Percentiles rank a stretch among this genome's conserved stretches.
Evolutionary conservation across 352 stramenopile species (phyloP).

Genomic region (Phytophthora kernoviae): DNA sequence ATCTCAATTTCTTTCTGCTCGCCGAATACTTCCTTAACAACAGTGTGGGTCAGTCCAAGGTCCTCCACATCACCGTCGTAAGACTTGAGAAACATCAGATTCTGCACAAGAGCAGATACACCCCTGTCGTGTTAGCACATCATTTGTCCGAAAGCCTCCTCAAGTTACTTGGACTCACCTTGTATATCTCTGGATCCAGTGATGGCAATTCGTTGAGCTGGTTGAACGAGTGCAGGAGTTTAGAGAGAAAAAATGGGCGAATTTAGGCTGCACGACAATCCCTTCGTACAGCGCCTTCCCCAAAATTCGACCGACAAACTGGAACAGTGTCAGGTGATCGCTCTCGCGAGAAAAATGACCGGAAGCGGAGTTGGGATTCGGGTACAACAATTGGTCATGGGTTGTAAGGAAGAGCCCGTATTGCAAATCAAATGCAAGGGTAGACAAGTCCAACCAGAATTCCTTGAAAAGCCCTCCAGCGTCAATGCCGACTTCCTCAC

Average conservation of each 20-base stretch:
- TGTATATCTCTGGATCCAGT: constrained; percentile 95
- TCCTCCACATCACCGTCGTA: constrained; percentile 93
- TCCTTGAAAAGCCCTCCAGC: constrained; percentile 98
- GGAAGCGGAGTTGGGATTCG: constrained; percentile 90
- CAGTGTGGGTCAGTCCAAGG: constrained; percentile 92
- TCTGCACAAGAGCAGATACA: constrained; percentile 46
- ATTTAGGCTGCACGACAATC: constrained; percentile 95
- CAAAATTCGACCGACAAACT: constrained; percentile 94
- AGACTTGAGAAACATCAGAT: constrained; percentile 96
- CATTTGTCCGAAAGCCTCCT: background rate
- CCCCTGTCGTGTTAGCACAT: background rate
- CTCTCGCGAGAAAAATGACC: constrained; percentile 74
- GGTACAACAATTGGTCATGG: constrained; percentile 89
- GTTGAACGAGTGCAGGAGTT: constrained; percentile 86
- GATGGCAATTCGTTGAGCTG: constrained; percentile 90
- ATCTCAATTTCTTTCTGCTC: constrained; percentile 87
- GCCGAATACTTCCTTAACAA: constrained; percentile 90
- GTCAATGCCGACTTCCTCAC: constrained; percentile 96
- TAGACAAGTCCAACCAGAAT: constrained; percentile 93
- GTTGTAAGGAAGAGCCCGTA: constrained; percentile 90
- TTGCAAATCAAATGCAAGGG: constrained; percentile 92
- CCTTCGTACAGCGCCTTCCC: constrained; percentile 97
- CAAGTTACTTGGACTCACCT: constrained; percentile 43
- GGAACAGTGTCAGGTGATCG: constrained; percentile 93
- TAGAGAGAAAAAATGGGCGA: constrained; percentile 95